These are phyloP conservation scores for Daedalea quercina DNA, from an alignment of 768 basidiomycete genomes.

Conservation along the genomic window DNA sequence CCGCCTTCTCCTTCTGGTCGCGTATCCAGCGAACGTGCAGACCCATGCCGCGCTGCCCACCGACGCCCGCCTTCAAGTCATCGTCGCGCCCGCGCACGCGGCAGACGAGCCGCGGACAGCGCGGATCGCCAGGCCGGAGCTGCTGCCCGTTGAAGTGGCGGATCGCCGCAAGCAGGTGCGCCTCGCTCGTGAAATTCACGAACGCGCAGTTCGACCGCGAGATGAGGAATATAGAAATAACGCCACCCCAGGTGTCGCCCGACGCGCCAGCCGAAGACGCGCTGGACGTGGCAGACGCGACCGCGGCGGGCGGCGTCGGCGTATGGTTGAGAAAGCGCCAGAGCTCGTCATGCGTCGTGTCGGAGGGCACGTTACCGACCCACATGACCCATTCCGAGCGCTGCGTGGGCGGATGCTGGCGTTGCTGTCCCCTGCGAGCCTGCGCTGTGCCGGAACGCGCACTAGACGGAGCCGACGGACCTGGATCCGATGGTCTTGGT, in stretches of 20 bases:
- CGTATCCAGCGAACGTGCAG: constrained; percentile 82
- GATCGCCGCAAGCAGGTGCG: constrained; percentile 60
- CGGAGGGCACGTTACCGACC: constrained; percentile 87
- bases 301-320: constrained; percentile 10
- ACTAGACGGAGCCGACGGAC: constrained; percentile 5
- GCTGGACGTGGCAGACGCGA: constrained; percentile 5
- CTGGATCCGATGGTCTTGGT: constrained; percentile 9
- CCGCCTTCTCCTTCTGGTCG: constrained; percentile 42
- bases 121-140: constrained; percentile 62
- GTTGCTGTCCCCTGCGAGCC: constrained; percentile 44
- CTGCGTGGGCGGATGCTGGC: constrained; percentile 64
- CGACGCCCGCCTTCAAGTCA: constrained; percentile 84
- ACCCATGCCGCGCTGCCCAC: constrained; percentile 81
- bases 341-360: constrained; percentile 79
- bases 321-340: constrained; percentile 71
- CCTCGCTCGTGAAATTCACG: constrained; percentile 73
- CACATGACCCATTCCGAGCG: constrained; percentile 95
- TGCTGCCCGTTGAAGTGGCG: constrained; percentile 62
- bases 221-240: constrained; percentile 87
- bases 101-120: constrained; percentile 78
- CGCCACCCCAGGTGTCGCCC: constrained; percentile 35
- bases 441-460: constrained; percentile 2
- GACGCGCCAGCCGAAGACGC: not conserved
- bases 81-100: constrained; percentile 76
- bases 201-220: constrained; percentile 94